phyloP scores from a whole-genome alignment of 495 filamentous ascomycete genomes.

The Talaromyces trachyspermus region DNA sequence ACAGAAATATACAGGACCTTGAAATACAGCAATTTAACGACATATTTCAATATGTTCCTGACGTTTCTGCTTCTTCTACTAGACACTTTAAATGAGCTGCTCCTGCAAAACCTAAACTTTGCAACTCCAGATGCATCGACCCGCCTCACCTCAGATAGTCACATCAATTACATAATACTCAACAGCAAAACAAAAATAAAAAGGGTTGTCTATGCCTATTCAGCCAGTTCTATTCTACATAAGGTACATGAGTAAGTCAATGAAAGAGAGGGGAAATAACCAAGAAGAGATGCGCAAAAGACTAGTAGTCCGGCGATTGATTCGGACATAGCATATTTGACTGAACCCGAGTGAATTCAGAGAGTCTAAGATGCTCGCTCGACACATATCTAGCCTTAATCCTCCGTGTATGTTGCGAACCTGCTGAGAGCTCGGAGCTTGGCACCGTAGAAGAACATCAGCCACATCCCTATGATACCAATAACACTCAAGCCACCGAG shows the following conservation, averaged over 20 bases:
- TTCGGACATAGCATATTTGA: not conserved
- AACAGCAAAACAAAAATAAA: not conserved
- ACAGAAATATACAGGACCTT: not conserved
- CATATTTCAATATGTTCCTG: not conserved
- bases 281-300: not conserved
- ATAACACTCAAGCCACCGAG: conserved; percentile 49
- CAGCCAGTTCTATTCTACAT: not conserved
- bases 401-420: conserved; percentile 14
- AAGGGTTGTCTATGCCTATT: not conserved
- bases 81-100: not conserved
- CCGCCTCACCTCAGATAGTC: not conserved
- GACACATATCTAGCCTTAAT: not conserved
- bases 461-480: conserved; percentile 43
- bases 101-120: not conserved
- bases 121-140: not conserved
- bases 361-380: not conserved
- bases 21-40: not conserved
- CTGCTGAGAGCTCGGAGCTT: conserved; percentile 23
- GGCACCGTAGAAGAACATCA: conserved; percentile 22
- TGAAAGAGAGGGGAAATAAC: not conserved
- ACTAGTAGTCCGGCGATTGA: not conserved
- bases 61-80: not conserved
- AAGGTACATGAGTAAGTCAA: not conserved
- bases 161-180: not conserved
- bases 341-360: not conserved